Evolutionary conservation across 2,329 filamentous ascomycete species (phyloP).

Genomic region (Fusarium mexicanum): DNA sequence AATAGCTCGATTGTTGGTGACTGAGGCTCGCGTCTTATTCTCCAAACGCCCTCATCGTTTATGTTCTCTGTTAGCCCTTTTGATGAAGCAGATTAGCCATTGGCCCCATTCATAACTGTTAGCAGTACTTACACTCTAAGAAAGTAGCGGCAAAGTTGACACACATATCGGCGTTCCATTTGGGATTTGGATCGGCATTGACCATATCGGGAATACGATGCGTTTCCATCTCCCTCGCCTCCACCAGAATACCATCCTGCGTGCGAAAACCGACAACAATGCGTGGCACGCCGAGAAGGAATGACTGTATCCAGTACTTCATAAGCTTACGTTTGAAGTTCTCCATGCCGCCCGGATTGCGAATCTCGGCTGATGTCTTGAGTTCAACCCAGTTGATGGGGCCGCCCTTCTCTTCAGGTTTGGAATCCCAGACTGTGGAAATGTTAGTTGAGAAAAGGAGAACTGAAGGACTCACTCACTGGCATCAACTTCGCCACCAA

Average conservation of each 20-base stretch:
- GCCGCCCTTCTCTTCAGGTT: slow-evolving; percentile 71
- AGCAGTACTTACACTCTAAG: slow-evolving; percentile 71
- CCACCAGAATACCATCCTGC: slow-evolving; percentile 73
- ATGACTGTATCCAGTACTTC: slow-evolving; percentile 97
- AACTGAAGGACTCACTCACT: slow-evolving; percentile 58
- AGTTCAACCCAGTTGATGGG: slow-evolving; percentile 93
- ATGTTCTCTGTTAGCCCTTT: slow-evolving; percentile 71
- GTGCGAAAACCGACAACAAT: slow-evolving; percentile 91
- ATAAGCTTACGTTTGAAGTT: slow-evolving; percentile 90
- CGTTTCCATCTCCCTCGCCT: slow-evolving; percentile 83
- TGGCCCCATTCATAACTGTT: background rate
- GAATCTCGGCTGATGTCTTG: slow-evolving; percentile 84
- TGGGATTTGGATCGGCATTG: slow-evolving; percentile 68
- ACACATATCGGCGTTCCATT: slow-evolving; percentile 93
- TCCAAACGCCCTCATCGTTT: slow-evolving; percentile 81
- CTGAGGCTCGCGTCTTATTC: slow-evolving; percentile 73
- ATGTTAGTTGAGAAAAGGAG: background rate
- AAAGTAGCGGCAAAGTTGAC: slow-evolving; percentile 89
- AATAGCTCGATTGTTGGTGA: slow-evolving; percentile 76
- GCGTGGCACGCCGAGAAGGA: slow-evolving; percentile 89
- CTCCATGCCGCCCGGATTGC: slow-evolving; percentile 71
- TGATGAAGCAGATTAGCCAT: slow-evolving; percentile 4
- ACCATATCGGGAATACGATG: slow-evolving; percentile 80
- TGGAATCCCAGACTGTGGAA: slow-evolving; percentile 79
- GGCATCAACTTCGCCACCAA: slow-evolving; percentile 94